Conservation (phyloP, 2,329 filamentous ascomycete species). For the Penicillium sp. region DNA sequence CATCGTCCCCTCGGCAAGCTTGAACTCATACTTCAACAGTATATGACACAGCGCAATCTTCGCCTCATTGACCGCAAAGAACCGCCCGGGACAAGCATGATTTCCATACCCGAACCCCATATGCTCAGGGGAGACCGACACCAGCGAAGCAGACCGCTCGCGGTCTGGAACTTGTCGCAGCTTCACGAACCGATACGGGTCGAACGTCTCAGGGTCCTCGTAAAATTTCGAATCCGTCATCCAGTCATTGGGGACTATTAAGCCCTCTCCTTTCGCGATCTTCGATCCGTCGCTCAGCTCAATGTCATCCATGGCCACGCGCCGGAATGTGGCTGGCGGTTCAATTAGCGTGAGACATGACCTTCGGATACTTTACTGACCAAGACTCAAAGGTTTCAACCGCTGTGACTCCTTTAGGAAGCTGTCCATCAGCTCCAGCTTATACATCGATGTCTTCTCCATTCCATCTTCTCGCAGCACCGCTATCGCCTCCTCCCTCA, state of each 20-base stretch:
- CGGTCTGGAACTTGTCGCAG: neutral
- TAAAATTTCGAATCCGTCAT: constrained; percentile 1
- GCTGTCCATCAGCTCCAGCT: constrained; percentile 47
- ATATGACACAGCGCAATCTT: constrained; percentile 55
- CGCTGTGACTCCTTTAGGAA: constrained; percentile 45
- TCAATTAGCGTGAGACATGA: neutral
- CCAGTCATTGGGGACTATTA: neutral
- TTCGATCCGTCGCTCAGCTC: neutral
- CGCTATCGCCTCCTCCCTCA: constrained; percentile 24
- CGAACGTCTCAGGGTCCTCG: neutral
- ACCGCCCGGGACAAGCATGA: constrained; percentile 1
- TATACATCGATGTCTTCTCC: constrained; percentile 40
- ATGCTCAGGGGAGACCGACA: neutral
- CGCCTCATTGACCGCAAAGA: constrained; percentile 21
- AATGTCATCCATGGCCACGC: neutral
- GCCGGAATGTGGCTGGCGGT: neutral
- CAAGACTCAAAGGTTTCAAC: constrained; percentile 25
- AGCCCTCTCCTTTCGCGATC: neutral
- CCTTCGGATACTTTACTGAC: constrained; percentile 9
- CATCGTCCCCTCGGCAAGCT: constrained; percentile 18
- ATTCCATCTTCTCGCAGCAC: constrained; percentile 27
- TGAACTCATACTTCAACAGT: constrained; percentile 54
- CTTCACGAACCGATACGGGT: neutral
- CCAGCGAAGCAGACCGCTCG: neutral
- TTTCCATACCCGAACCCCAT: neutral